Percentiles rank a stretch among this genome's conserved stretches.
Evolutionary conservation across 371 early-diverging fungal species (phyloP).

Genomic region (Mortierella sp.): DNA sequence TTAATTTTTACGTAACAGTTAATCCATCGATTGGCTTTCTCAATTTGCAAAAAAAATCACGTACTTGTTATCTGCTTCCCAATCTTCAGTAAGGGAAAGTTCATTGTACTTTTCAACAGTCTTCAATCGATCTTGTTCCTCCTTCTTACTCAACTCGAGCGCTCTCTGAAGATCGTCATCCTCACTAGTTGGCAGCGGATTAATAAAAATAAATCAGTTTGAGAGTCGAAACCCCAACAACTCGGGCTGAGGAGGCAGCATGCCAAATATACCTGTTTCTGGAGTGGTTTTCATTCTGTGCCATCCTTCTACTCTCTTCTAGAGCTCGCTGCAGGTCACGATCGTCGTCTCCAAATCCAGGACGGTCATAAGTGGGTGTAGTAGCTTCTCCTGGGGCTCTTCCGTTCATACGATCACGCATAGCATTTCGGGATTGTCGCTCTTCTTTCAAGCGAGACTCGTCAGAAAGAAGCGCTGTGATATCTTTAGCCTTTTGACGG

Average conservation of each 20-base stretch:
- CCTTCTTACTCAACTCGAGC: conserved; percentile 71
- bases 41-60: neutral
- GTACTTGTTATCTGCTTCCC: conserved; percentile 48
- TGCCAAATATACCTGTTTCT: conserved; percentile 52
- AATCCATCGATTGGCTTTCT: neutral
- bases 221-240: no score
- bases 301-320: conserved; percentile 84
- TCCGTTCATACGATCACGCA: conserved; percentile 73
- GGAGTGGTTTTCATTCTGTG: conserved; percentile 68
- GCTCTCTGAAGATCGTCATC: conserved; percentile 67
- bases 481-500: conserved; percentile 93
- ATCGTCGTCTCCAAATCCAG: conserved; percentile 81
- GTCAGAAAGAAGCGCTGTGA: conserved; percentile 86
- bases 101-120: conserved; percentile 52
- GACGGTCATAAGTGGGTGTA: conserved; percentile 57
- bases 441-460: conserved; percentile 84
- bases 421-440: conserved; percentile 72
- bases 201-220: no score
- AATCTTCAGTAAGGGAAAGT: conserved; percentile 55
- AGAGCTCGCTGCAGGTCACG: conserved; percentile 85
- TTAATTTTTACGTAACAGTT: neutral
- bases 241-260: neutral
- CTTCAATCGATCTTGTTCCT: conserved; percentile 54
- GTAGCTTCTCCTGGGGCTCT: conserved; percentile 49
- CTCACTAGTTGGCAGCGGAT: conserved; percentile 41